A percentile compares a stretch with the other conserved stretches of the same genome.
Evolutionary conservation across 345 rosid genomes (phyloP).

Genomic region (Brassica napus): DNA sequence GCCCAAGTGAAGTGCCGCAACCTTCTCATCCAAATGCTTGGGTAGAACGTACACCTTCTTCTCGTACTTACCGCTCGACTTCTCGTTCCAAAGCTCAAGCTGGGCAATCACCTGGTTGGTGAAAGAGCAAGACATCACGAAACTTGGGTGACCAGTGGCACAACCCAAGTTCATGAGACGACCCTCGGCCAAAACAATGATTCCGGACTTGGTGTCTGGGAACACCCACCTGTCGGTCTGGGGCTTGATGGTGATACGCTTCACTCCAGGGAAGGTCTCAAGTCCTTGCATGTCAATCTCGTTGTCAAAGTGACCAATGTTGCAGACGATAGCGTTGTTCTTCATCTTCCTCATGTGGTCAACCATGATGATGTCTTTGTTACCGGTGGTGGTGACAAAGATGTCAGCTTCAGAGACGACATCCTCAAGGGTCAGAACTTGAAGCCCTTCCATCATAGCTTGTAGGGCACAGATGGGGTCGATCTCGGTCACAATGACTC

Average conservation of each 20-base stretch:
- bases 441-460: constrained; percentile 91
- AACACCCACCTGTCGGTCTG: constrained; percentile 96
- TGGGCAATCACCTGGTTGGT: constrained; percentile 98
- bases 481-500: constrained; percentile 84
- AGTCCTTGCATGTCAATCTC: constrained; percentile 85
- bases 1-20: constrained; percentile 87
- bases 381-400: constrained; percentile 91
- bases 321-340: constrained; percentile 96
- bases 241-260: constrained; percentile 94
- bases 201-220: constrained; percentile 73
- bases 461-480: constrained; percentile 96
- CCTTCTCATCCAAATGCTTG: constrained; percentile 97
- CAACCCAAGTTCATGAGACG: constrained; percentile 97
- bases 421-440: constrained; percentile 73
- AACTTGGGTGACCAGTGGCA: constrained; percentile 96
- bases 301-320: constrained; percentile 95
- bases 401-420: constrained; percentile 71
- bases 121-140: constrained; percentile 99
- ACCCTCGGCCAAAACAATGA: constrained; percentile 89
- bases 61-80: constrained; percentile 71
- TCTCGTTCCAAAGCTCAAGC: constrained; percentile 94
- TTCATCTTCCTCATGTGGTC: constrained; percentile 93
- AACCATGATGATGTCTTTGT: constrained; percentile 92
- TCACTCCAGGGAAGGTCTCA: constrained; percentile 76
- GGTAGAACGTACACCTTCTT: constrained; percentile 95